Conservation (phyloP, 208 protist genomes). For the Trypanosoma boissoni region DNA sequence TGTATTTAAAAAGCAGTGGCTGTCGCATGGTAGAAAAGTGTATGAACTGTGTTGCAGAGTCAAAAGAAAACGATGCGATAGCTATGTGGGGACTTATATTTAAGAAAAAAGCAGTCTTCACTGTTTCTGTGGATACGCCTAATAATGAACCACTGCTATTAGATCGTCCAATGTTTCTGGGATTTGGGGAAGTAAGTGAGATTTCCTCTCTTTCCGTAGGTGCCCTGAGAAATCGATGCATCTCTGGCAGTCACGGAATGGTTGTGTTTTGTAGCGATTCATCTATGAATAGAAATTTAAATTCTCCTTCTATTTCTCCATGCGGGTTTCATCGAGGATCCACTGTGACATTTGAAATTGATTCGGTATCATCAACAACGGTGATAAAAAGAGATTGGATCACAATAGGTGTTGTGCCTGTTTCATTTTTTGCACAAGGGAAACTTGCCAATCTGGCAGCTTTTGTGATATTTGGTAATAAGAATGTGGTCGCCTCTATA, state of each 20-base stretch:
- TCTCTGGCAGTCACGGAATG: conserved; percentile 13
- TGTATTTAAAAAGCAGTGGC: conserved; percentile 81
- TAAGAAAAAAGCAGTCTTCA: conserved; percentile 43
- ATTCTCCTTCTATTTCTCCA: conserved; percentile 45
- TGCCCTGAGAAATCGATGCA: conserved; percentile 59
- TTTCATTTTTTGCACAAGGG: conserved; percentile 20
- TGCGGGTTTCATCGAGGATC: conserved; percentile 71
- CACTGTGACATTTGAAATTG: conserved; percentile 72
- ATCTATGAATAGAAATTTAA: conserved; percentile 55
- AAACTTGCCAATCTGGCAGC: conserved; percentile 31
- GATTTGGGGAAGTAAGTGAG: conserved; percentile 55
- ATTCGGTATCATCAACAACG: conserved; percentile 35
- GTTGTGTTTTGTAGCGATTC: conserved; percentile 69
- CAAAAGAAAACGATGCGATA: conserved; percentile 63
- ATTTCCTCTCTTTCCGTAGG: conserved; percentile 64
- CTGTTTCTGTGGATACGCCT: conserved; percentile 62
- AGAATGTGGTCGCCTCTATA: conserved; percentile 52
- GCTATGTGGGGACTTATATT: conserved; percentile 81
- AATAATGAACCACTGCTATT: conserved; percentile 53
- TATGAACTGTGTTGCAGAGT: conserved; percentile 74
- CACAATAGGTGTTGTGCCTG: conserved; percentile 43
- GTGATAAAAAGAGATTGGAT: conserved; percentile 79
- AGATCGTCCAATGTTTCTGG: conserved; percentile 71
- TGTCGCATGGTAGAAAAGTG: conserved; percentile 65
- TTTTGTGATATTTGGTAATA: conserved; percentile 81